These are phyloP conservation scores for Cercospora sojina DNA, from an alignment of 2,329 filamentous ascomycete genomes.

Conservation along the genomic window DNA sequence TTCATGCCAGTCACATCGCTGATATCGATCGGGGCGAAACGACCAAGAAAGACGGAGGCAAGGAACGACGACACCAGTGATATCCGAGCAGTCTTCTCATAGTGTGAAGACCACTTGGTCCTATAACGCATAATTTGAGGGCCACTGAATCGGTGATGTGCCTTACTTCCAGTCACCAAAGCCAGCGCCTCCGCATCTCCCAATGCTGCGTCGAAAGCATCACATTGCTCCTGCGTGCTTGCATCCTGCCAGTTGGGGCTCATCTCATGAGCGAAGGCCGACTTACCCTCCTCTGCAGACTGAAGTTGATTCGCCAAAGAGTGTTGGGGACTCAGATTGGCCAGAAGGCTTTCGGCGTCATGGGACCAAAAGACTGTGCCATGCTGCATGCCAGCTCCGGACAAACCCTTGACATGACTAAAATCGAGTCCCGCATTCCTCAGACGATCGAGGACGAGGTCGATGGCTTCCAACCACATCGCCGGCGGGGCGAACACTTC, in stretches of 20 bases:
- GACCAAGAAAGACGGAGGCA: conserved; percentile 82
- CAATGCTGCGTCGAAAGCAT: conserved; percentile 75
- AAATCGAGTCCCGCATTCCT: conserved; percentile 70
- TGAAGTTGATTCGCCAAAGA: conserved; percentile 70
- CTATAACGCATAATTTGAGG: conserved; percentile 90
- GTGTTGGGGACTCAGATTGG: conserved; percentile 58
- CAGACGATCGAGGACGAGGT: conserved; percentile 76
- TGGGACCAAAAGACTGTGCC: conserved; percentile 91
- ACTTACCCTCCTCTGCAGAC: conserved; percentile 40
- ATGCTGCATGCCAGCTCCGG: conserved; percentile 94
- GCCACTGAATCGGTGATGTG: conserved; percentile 98
- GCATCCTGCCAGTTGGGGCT: conserved; percentile 98
- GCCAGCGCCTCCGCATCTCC: conserved; percentile 69
- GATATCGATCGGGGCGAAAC: conserved; percentile 85
- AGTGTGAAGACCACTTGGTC: conserved; percentile 75
- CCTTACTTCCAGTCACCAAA: conserved; percentile 80
- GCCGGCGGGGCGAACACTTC: conserved; percentile 92
- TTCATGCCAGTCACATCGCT: conserved; percentile 97
- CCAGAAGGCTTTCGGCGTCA: conserved; percentile 65
- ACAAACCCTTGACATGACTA: conserved; percentile 72
- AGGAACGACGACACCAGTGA: conserved; percentile 95
- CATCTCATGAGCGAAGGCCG: conserved; percentile 77
- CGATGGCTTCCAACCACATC: conserved; percentile 90
- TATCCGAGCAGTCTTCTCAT: conserved; percentile 76
- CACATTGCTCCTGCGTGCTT: conserved; percentile 88